These are phyloP conservation scores for Zygoascus flipseniorum DNA, from an alignment of 805 yeast genomes.

Conservation along the genomic window DNA sequence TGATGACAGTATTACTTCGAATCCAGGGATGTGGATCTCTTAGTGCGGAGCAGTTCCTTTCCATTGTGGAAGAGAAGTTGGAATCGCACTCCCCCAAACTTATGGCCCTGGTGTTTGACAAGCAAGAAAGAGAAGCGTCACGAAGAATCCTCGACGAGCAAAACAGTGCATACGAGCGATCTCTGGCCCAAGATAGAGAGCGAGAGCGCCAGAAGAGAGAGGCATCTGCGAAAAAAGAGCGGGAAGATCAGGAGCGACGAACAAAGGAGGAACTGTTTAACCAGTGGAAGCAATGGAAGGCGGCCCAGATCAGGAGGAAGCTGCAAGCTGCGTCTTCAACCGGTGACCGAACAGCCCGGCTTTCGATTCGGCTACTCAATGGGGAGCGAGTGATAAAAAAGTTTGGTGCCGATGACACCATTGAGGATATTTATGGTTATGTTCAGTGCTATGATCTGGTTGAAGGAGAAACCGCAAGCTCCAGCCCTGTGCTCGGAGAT, in stretches of 20 bases:
- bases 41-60: constrained; percentile 32
- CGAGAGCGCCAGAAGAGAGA: constrained; percentile 22
- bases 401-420: constrained; percentile 37
- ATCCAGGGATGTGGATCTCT: constrained; percentile 45
- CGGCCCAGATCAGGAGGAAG: constrained; percentile 19
- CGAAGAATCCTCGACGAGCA: constrained; percentile 62
- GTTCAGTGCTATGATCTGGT: constrained; percentile 43
- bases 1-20: constrained; percentile 51
- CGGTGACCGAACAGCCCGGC: constrained; percentile 39
- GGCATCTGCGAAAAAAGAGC: constrained; percentile 17
- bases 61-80: constrained; percentile 38
- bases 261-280: constrained; percentile 18
- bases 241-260: constrained; percentile 11
- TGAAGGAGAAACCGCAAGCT: neutral
- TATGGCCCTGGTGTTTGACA: constrained; percentile 50
- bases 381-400: constrained; percentile 52
- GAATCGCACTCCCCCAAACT: constrained; percentile 53
- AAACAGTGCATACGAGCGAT: constrained; percentile 65
- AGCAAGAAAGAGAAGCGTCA: constrained; percentile 46
- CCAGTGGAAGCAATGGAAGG: constrained; percentile 46
- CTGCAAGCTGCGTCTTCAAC: neutral
- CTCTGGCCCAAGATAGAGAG: constrained; percentile 62
- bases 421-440: constrained; percentile 64
- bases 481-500: constrained; percentile 16
- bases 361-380: constrained; percentile 59